phyloP scores from a whole-genome alignment of 148 eudicot species.

The Bassia scoparia region DNA sequence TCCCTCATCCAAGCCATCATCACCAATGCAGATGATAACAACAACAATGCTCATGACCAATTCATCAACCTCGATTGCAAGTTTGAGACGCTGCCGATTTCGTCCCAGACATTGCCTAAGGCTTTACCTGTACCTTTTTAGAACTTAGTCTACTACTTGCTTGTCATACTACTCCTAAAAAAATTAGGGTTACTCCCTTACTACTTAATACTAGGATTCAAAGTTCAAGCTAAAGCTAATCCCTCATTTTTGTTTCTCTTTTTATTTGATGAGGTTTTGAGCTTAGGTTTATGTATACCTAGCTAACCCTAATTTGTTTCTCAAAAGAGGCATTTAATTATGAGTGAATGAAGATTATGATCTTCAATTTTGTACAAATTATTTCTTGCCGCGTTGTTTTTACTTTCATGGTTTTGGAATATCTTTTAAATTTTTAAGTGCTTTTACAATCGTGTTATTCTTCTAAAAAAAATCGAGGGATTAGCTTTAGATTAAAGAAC shows the following conservation, averaged over 20 bases:
- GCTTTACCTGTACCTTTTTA: slow-evolving; percentile 45
- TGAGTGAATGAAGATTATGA: background rate
- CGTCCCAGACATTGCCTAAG: slow-evolving; percentile 40
- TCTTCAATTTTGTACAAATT: background rate
- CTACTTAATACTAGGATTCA: background rate
- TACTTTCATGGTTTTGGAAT: background rate
- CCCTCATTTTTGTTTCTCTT: background rate
- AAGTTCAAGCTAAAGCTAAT: background rate
- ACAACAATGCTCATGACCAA: slow-evolving; percentile 18
- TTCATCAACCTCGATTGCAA: slow-evolving; percentile 49
- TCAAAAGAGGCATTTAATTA: background rate
- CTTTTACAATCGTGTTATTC: no score
- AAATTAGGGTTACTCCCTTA: background rate
- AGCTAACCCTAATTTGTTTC: background rate
- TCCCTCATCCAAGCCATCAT: slow-evolving; percentile 36
- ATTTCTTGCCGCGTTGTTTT: background rate
- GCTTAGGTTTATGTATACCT: background rate
- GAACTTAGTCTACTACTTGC: background rate
- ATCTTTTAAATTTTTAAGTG: no score
- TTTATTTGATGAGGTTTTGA: background rate
- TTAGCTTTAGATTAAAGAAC: background rate
- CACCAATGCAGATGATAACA: slow-evolving; percentile 16
- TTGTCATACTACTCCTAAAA: background rate
- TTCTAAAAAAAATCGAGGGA: background rate
- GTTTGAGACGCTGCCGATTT: slow-evolving; percentile 45